phyloP scores from a whole-genome alignment of 805 yeast species.

The Candida qinlingensis region DNA sequence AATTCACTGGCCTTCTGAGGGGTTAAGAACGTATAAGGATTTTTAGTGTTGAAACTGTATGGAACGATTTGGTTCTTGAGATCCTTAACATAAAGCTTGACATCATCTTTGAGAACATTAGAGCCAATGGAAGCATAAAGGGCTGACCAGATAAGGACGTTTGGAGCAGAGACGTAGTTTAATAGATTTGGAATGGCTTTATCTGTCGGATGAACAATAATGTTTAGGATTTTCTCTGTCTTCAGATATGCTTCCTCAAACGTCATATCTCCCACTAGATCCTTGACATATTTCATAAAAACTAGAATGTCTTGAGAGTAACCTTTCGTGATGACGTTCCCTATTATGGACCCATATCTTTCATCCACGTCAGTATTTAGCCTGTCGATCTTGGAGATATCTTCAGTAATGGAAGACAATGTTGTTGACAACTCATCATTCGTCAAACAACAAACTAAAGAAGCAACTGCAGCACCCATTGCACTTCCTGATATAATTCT shows the following conservation, averaged over 20 bases:
- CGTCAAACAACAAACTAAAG: constrained; percentile 69
- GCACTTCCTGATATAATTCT: constrained; percentile 87
- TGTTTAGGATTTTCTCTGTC: constrained; percentile 75
- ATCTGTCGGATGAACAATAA: constrained; percentile 78
- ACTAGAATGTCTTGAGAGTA: constrained; percentile 81
- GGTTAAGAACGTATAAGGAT: constrained; percentile 29
- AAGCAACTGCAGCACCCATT: constrained; percentile 90
- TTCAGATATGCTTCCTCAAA: constrained; percentile 88
- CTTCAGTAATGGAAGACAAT: constrained; percentile 36
- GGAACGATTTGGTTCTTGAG: constrained; percentile 58
- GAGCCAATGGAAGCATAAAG: constrained; percentile 80
- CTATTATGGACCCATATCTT: constrained; percentile 63
- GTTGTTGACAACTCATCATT: constrained; percentile 54
- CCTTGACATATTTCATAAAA: constrained; percentile 72
- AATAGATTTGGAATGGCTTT: constrained; percentile 64
- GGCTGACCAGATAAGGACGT: constrained; percentile 86
- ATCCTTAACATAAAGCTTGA: constrained; percentile 53
- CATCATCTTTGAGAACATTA: constrained; percentile 54
- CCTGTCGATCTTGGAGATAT: constrained; percentile 35
- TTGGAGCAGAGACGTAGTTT: constrained; percentile 91
- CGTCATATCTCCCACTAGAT: constrained; percentile 74
- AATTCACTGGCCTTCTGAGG: constrained; percentile 42
- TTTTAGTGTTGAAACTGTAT: constrained; percentile 34
- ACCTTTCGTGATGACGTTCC: constrained; percentile 70
- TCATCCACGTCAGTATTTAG: constrained; percentile 51